phyloP scores from a whole-genome alignment of 2,329 filamentous ascomycete genomes.

The Helotiales sp. region DNA sequence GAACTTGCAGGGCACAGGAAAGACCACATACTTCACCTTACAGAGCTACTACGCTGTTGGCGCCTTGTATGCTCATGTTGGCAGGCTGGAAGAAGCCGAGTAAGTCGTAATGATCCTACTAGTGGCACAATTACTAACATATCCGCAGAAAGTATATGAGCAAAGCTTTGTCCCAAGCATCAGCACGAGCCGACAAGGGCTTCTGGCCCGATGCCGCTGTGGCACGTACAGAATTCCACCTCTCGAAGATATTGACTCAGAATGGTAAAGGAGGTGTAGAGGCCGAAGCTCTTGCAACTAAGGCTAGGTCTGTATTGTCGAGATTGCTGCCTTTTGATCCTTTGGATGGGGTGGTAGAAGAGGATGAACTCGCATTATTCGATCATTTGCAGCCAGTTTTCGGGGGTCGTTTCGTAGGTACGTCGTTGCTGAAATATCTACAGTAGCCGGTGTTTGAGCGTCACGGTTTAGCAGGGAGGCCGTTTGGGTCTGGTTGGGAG shows the following conservation, averaged over 20 bases:
- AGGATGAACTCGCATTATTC: constrained; percentile 11
- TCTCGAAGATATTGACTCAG: constrained; percentile 4
- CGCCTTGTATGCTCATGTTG: constrained; percentile 17
- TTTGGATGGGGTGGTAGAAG: constrained; percentile 1
- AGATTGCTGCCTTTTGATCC: constrained; percentile 10
- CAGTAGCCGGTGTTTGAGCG: not conserved
- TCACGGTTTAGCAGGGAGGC: not conserved
- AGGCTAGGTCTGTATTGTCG: constrained; percentile 1
- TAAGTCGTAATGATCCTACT: constrained; percentile 7
- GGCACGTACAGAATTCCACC: constrained; percentile 12
- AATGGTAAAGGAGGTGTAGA: not conserved
- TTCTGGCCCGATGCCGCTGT: constrained; percentile 13
- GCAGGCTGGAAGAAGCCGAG: constrained; percentile 19
- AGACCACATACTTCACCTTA: constrained; percentile 20
- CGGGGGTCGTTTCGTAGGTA: constrained; percentile 5
- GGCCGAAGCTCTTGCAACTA: not conserved
- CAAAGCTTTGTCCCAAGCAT: constrained; percentile 4
- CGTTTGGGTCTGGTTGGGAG: too few species aligned
- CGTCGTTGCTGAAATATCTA: constrained; percentile 7
- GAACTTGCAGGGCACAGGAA: constrained; percentile 11
- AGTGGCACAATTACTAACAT: not conserved
- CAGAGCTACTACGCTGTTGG: constrained; percentile 24
- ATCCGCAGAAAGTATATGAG: constrained; percentile 4
- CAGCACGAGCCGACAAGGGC: constrained; percentile 8
- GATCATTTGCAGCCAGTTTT: constrained; percentile 12